Conservation (phyloP, 345 rosid genomes). For the Capsella bursapastoris region DNA sequence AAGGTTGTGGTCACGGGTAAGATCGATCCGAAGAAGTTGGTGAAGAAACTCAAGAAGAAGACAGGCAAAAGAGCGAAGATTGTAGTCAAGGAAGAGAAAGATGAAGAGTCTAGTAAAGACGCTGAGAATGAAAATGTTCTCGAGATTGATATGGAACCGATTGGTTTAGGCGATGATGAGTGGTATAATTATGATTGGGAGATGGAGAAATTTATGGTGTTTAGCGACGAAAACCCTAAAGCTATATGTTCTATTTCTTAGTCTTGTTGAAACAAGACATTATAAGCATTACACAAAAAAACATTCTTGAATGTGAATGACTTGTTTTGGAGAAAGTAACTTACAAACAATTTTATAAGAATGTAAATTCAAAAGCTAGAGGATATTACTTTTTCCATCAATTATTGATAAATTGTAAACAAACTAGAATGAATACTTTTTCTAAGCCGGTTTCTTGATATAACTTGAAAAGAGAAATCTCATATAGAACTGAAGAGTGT, state of each 20-base stretch:
- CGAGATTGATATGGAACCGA: slow-evolving; percentile 34
- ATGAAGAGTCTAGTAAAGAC: slow-evolving; percentile 25
- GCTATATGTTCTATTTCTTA: slow-evolving; percentile 43
- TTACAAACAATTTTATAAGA: no score
- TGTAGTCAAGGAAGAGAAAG: slow-evolving; percentile 41
- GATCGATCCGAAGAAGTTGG: slow-evolving; percentile 59
- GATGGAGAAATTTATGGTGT: slow-evolving; percentile 35
- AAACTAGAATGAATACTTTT: neutral
- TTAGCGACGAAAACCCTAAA: slow-evolving; percentile 41
- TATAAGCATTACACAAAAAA: neutral
- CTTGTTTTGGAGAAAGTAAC: neutral
- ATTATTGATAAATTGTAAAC: neutral
- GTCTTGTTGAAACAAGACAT: slow-evolving; percentile 7
- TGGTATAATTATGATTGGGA: slow-evolving; percentile 19
- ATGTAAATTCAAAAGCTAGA: no score
- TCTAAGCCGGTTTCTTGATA: neutral
- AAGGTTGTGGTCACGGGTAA: slow-evolving; percentile 60
- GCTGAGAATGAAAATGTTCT: slow-evolving; percentile 24
- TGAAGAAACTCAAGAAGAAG: slow-evolving; percentile 76
- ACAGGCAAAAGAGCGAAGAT: slow-evolving; percentile 66
- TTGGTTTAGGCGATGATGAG: slow-evolving; percentile 25
- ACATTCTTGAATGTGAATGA: slow-evolving; percentile 4
- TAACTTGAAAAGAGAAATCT: neutral
- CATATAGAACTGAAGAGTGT: neutral
- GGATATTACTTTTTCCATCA: neutral